Evolutionary conservation across 176 grass and related monocot species (phyloP).

Genomic region (Themeda triandra): DNA sequence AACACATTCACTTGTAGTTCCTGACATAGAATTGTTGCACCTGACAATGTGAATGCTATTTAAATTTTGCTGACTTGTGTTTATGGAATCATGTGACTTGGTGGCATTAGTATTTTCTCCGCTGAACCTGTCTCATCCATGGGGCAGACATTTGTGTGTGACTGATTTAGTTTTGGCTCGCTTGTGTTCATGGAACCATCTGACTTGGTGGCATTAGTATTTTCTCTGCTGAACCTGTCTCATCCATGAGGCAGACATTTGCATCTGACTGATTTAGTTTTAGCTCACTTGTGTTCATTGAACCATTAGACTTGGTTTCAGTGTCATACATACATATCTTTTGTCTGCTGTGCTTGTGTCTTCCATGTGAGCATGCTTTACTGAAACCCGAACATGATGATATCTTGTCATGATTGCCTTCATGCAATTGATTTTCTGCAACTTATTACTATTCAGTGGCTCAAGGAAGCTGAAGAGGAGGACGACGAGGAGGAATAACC

Average conservation of each 20-base stretch:
- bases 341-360: not conserved
- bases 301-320: not conserved
- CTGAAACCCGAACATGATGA: not conserved
- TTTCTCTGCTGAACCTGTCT: not conserved
- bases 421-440: not conserved
- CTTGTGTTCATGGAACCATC: not conserved
- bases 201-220: not conserved
- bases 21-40: not conserved
- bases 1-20: not conserved
- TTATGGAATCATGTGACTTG: not conserved
- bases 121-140: not conserved
- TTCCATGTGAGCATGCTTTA: not conserved
- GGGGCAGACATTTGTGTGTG: not conserved
- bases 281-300: not conserved
- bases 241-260: not conserved
- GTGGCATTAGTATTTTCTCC: not conserved
- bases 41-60: not conserved
- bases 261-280: not conserved
- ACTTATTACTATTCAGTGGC: conserved; percentile 48
- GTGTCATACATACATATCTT: not conserved
- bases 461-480: conserved; percentile 75
- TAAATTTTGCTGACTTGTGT: not conserved
- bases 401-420: not conserved
- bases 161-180: not conserved
- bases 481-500: conserved; percentile 56